phyloP scores from a whole-genome alignment of 352 stramenopile species.

The Phytophthora sansomeana region DNA sequence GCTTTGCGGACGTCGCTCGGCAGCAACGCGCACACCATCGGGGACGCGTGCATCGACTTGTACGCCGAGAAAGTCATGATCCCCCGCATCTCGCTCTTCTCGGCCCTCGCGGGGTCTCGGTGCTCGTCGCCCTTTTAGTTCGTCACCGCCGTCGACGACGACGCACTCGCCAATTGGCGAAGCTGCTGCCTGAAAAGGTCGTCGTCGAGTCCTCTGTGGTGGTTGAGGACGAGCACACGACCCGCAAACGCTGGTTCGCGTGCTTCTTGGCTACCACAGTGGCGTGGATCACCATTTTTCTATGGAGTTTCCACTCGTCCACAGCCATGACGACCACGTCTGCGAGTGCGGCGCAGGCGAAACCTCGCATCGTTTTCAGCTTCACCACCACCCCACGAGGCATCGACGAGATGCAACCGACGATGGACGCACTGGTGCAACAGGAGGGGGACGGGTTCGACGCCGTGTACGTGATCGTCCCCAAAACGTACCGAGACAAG shows the following conservation, averaged over 20 bases:
- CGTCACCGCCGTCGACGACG: slow-evolving; percentile 10
- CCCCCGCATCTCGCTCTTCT: slow-evolving; percentile 48
- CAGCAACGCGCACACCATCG: slow-evolving; percentile 17
- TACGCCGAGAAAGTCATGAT: slow-evolving; percentile 55
- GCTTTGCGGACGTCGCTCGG: slow-evolving; percentile 30
- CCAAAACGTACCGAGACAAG: slow-evolving; percentile 44
- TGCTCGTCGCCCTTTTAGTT: slow-evolving; percentile 19
- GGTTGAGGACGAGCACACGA: slow-evolving; percentile 11
- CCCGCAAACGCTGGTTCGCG: slow-evolving; percentile 32
- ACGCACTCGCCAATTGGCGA: slow-evolving; percentile 22
- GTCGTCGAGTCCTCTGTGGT: slow-evolving; percentile 8
- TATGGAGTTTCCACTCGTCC: slow-evolving; percentile 51
- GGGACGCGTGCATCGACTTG: slow-evolving; percentile 45
- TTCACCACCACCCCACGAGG: slow-evolving; percentile 56
- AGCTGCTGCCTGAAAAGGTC: slow-evolving; percentile 29
- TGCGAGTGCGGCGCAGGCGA: slow-evolving; percentile 30
- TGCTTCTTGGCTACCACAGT: slow-evolving; percentile 38
- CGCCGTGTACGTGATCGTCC: slow-evolving; percentile 57
- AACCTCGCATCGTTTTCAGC: slow-evolving; percentile 62
- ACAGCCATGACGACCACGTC: slow-evolving; percentile 17
- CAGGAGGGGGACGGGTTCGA: slow-evolving; percentile 56
- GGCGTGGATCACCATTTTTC: slow-evolving; percentile 47
- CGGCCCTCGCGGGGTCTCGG: slow-evolving; percentile 28
- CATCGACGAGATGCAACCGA: slow-evolving; percentile 46
- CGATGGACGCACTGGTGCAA: slow-evolving; percentile 47